These are phyloP conservation scores for Kuraishia molischiana DNA, from an alignment of 805 yeast species.

Conservation along the genomic window DNA sequence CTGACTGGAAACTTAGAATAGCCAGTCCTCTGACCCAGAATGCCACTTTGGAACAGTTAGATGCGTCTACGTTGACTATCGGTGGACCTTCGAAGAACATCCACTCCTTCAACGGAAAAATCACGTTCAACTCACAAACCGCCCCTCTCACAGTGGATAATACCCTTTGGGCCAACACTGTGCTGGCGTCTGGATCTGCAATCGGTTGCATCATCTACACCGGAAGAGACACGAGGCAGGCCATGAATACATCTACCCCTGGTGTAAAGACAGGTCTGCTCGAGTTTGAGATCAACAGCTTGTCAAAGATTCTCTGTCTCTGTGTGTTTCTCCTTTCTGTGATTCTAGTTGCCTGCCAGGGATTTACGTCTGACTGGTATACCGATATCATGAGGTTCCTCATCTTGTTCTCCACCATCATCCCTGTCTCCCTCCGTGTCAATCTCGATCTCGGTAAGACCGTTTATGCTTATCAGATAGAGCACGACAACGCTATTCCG, in stretches of 20 bases:
- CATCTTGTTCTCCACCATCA: conserved; percentile 87
- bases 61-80: conserved; percentile 50
- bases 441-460: conserved; percentile 92
- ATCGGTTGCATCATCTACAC: conserved; percentile 85
- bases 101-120: conserved; percentile 69
- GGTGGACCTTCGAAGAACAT: conserved; percentile 81
- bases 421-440: conserved; percentile 92
- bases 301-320: conserved; percentile 81
- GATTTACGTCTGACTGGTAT: conserved; percentile 72
- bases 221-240: conserved; percentile 89
- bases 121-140: conserved; percentile 47
- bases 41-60: conserved; percentile 38
- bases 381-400: conserved; percentile 84
- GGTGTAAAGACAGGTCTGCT: conserved; percentile 85
- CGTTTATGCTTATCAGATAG: conserved; percentile 92
- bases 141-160: conserved; percentile 76
- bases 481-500: conserved; percentile 72
- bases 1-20: conserved; percentile 93
- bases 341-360: conserved; percentile 70
- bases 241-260: conserved; percentile 81
- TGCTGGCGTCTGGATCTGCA: conserved; percentile 88
- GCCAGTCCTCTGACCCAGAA: conserved; percentile 69
- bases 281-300: conserved; percentile 81
- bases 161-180: conserved; percentile 97
- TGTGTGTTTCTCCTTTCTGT: conserved; percentile 76